A percentile compares a stretch with the other conserved stretches of the same genome.
phyloP scores from a whole-genome alignment of 306 rosid genomes.

The Cucurbita moschata region DNA sequence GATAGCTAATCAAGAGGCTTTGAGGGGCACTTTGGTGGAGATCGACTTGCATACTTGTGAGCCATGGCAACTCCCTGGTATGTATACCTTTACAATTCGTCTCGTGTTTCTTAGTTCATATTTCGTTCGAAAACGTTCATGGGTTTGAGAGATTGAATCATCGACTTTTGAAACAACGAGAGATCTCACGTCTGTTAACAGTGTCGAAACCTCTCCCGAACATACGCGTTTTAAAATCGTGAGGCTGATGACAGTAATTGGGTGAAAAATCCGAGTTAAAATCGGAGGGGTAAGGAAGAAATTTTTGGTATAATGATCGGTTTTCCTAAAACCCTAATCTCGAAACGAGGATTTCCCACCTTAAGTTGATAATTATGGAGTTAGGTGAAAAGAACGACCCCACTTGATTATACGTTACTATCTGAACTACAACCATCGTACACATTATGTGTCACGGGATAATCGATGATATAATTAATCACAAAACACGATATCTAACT shows the following conservation, averaged over 20 bases:
- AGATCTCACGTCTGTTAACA: no score
- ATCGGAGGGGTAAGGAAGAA: no score
- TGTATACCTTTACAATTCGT: no score
- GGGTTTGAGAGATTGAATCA: no score
- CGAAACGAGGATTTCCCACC: not conserved
- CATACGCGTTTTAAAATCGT: no score
- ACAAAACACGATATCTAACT: not conserved
- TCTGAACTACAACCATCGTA: not conserved
- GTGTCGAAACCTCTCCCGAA: no score
- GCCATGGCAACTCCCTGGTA: conserved; percentile 4
- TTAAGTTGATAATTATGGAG: not conserved
- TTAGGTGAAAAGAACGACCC: not conserved
- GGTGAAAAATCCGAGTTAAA: no score
- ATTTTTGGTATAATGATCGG: no score
- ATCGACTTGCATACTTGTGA: not conserved
- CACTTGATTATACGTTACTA: not conserved
- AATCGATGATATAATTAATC: not conserved
- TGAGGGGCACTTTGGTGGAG: not conserved
- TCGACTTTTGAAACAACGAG: no score
- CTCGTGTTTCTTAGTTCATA: no score
- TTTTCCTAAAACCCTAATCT: not conserved
- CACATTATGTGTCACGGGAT: not conserved
- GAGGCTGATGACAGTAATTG: no score
- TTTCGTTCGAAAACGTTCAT: no score
- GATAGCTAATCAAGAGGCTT: not conserved